Conservation (phyloP, 208 protist species). For the Naegleria fowleri region DNA sequence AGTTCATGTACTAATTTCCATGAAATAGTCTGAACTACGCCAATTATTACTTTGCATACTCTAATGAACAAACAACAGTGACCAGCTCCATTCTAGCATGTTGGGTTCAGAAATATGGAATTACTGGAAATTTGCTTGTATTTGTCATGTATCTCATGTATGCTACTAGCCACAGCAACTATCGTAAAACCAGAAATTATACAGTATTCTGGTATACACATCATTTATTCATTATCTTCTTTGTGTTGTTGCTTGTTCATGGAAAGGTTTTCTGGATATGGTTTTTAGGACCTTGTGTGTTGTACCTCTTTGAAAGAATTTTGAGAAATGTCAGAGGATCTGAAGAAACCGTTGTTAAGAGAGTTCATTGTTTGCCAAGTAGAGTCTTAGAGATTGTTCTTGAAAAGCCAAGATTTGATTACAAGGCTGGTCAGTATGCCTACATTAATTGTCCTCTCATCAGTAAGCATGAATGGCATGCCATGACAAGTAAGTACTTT, state of each 20-base stretch:
- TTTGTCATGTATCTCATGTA: constrained; percentile 60
- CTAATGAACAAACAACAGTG: not conserved
- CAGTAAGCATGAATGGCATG: constrained; percentile 63
- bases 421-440: constrained; percentile 64
- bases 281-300: constrained; percentile 35
- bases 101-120: constrained; percentile 31
- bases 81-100: not conserved
- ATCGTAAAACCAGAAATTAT: constrained; percentile 53
- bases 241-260: constrained; percentile 50
- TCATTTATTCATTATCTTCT: constrained; percentile 66
- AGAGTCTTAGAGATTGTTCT: not conserved
- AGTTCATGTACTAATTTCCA: not conserved
- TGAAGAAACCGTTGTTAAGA: constrained; percentile 44
- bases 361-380: constrained; percentile 19
- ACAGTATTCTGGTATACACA: constrained; percentile 71
- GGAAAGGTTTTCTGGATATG: constrained; percentile 46
- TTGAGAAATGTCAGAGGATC: constrained; percentile 46
- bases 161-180: constrained; percentile 39
- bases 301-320: constrained; percentile 60
- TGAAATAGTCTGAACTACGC: not conserved
- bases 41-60: not conserved
- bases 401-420: constrained; percentile 20
- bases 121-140: constrained; percentile 46
- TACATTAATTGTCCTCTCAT: constrained; percentile 68
- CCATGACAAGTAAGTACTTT: constrained; percentile 55